Evolutionary conservation across 768 basidiomycete species (phyloP), one percentile per base, ranked within the genome.

Genomic region (Phylloporus scabripes): DNA sequence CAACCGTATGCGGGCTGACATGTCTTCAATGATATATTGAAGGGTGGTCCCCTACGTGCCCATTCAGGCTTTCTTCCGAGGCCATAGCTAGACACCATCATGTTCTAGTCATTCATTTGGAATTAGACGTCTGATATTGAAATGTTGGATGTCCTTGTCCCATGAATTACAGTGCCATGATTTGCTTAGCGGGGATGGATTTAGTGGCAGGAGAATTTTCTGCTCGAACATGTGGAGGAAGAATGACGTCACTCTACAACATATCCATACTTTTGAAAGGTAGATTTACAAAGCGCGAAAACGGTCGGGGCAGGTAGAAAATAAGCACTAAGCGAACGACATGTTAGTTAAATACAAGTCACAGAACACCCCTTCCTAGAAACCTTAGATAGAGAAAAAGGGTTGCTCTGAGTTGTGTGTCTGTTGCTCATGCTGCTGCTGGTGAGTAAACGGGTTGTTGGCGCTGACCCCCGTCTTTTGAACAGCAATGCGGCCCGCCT

Each of bases 1-100:
- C 75, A 90, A 86, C 73, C 90, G 94, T 61, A 77, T 89, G 62
- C 85, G 87, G 50, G 68, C 80, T 24, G 87, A 89, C 58, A 89
- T 82, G 83, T 88, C 87, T 26, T 88, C 87, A 26, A 73, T 90
- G 77, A 57, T 80, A 36, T 18, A 31, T 31, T 31, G 29, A 31
- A 12, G 29, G 11, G 12, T 12, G 29, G 29, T 11, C 11, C 29
- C 29, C 5, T 9, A 2, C 5, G 26, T 28, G 26, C 5, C 3
- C 12, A 31, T 31, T 31, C 29, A 12, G 10, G 29, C 12, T 2
- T 12, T 12, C 11, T 12, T 12, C 12, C 5, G 29, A 31, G 29
- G 9, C 29, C 3, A 12, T 31, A 31, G 29, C 29, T 31, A 31
- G 29, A 12, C 28, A 29, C 26, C 29, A n/a, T n/a, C n/a, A 12